phyloP scores from a whole-genome alignment of 805 yeast genomes.

The Nakazawaea peltata region DNA sequence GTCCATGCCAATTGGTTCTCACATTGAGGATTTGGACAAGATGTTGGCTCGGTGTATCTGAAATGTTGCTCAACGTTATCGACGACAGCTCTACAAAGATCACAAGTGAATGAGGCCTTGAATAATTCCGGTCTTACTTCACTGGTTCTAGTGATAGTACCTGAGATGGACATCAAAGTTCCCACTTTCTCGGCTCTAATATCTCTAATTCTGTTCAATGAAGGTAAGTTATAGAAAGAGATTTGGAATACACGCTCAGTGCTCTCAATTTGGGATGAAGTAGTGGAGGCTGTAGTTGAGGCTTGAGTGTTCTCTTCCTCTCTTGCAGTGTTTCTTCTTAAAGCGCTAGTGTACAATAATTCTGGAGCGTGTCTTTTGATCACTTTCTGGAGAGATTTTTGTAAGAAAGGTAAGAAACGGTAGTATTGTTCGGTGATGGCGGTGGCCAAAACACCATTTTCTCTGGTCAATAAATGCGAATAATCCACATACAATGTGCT shows the following conservation, averaged over 20 bases:
- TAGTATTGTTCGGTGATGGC: slow-evolving; percentile 91
- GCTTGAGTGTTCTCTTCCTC: slow-evolving; percentile 23
- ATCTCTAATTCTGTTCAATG: slow-evolving; percentile 80
- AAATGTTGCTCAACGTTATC: slow-evolving; percentile 90
- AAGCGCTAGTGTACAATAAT: slow-evolving; percentile 40
- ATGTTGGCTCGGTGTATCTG: slow-evolving; percentile 89
- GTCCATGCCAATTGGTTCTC: slow-evolving; percentile 84
- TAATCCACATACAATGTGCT: slow-evolving; percentile 81
- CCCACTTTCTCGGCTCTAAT: slow-evolving; percentile 87
- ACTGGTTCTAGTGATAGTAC: slow-evolving; percentile 92
- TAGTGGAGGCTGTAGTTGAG: slow-evolving; percentile 28
- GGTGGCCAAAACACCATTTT: slow-evolving; percentile 80
- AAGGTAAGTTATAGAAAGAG: slow-evolving; percentile 79
- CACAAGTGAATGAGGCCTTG: slow-evolving; percentile 84
- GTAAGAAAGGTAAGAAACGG: slow-evolving; percentile 81
- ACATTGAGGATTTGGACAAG: slow-evolving; percentile 84
- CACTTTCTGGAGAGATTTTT: slow-evolving; percentile 64
- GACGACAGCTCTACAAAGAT: slow-evolving; percentile 73
- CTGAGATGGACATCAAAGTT: slow-evolving; percentile 72
- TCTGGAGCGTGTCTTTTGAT: slow-evolving; percentile 72
- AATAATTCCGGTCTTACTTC: slow-evolving; percentile 94
- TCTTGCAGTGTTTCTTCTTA: slow-evolving; percentile 19
- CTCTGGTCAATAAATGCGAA: slow-evolving; percentile 64
- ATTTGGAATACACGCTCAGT: slow-evolving; percentile 80
- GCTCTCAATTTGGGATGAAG: slow-evolving; percentile 37